These are phyloP conservation scores for Ceratocystis papillata DNA, from an alignment of 2,329 filamentous ascomycete species.

Conservation along the genomic window DNA sequence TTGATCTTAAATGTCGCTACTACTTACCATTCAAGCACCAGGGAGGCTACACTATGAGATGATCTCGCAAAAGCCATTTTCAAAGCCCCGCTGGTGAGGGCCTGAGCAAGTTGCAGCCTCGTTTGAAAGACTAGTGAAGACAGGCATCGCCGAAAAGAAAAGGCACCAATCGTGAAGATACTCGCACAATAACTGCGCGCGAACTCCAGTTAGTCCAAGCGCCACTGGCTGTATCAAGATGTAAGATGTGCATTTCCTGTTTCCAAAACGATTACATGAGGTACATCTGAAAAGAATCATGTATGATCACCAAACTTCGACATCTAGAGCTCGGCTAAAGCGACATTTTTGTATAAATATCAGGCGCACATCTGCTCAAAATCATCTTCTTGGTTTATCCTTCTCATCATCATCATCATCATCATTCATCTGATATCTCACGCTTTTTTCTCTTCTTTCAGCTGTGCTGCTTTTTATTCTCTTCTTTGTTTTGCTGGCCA, in stretches of 20 bases:
- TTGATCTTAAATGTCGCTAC: background rate
- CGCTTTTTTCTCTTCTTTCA: constrained; percentile 18
- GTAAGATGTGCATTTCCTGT: constrained; percentile 7
- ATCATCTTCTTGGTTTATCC: background rate
- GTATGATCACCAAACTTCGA: background rate
- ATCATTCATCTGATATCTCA: constrained; percentile 16
- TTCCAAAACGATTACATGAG: background rate
- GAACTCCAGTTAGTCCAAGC: background rate
- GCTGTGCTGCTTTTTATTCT: constrained; percentile 23
- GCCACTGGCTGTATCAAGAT: background rate
- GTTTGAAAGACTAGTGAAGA: background rate
- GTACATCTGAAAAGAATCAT: background rate
- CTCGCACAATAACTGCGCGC: background rate
- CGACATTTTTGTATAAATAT: constrained; percentile 3
- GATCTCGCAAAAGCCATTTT: background rate
- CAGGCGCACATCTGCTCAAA: background rate
- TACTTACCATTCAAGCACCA: background rate
- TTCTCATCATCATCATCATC: constrained; percentile 21
- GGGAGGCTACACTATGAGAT: background rate
- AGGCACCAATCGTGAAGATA: background rate
- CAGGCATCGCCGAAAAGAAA: background rate
- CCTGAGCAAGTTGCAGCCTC: background rate
- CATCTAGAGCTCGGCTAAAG: background rate
- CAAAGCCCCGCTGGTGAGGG: background rate
- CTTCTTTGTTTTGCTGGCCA: constrained; percentile 23